Conservation (phyloP, 331 rosid species). For the Pyrus hybrid region DNA sequence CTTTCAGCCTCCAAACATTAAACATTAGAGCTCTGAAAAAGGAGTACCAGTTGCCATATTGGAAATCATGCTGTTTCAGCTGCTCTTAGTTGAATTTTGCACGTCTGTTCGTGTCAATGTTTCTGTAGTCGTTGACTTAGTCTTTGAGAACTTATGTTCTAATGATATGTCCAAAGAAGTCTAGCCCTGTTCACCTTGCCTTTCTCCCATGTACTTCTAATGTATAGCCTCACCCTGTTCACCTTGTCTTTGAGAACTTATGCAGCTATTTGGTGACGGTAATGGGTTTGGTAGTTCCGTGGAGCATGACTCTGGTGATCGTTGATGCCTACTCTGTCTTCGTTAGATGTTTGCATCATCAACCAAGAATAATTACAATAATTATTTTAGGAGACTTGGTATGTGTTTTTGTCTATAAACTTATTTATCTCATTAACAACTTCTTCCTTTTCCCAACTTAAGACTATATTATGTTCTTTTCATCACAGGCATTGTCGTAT, state of each 20-base stretch:
- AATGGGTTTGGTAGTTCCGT: slow-evolving; percentile 87
- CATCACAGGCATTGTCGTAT: slow-evolving; percentile 55
- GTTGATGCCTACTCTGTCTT: slow-evolving; percentile 76
- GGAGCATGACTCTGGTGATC: slow-evolving; percentile 74
- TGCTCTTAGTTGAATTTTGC: neutral
- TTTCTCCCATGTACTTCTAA: neutral
- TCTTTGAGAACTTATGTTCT: neutral
- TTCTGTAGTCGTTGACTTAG: neutral
- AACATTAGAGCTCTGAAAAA: too few relatives aligned
- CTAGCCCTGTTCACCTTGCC: neutral
- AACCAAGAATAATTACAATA: slow-evolving; percentile 40
- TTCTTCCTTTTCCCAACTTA: neutral
- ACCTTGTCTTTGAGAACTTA: too few relatives aligned
- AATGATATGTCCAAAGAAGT: neutral
- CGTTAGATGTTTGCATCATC: slow-evolving; percentile 46
- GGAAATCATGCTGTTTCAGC: neutral
- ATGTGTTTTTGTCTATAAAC: slow-evolving; percentile 2
- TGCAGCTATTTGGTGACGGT: slow-evolving; percentile 84
- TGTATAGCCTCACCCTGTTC: neutral
- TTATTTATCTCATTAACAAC: neutral
- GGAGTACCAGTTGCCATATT: too few relatives aligned
- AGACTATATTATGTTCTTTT: neutral
- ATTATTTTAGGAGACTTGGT: slow-evolving; percentile 71
- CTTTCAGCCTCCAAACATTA: neutral
- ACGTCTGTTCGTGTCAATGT: neutral